phyloP scores from a whole-genome alignment of 306 rosid genomes.

The Dicorynia guianensis region DNA sequence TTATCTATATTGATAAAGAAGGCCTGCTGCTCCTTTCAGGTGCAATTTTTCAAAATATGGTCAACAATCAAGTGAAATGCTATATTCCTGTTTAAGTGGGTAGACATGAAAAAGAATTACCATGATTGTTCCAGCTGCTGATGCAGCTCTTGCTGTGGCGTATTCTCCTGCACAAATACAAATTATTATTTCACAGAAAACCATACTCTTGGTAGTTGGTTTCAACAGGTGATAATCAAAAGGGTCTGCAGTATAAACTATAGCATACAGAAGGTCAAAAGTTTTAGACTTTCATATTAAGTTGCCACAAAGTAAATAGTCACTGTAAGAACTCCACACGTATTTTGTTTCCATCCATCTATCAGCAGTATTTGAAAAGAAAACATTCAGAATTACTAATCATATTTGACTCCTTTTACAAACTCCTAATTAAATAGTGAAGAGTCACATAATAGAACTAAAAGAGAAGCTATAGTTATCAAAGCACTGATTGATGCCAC shows the following conservation, averaged over 20 bases:
- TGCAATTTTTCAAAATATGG: background rate
- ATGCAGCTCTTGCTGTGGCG: slow-evolving; percentile 92
- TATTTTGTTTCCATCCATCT: slow-evolving; percentile 14
- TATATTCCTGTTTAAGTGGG: background rate
- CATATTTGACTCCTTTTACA: background rate
- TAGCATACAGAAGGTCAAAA: background rate
- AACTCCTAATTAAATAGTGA: slow-evolving; percentile 3
- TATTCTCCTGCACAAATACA: slow-evolving; percentile 67
- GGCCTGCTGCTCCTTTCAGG: background rate
- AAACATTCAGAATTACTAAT: slow-evolving; percentile 7
- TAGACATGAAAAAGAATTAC: slow-evolving; percentile 49
- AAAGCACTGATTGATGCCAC: background rate
- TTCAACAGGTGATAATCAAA: background rate
- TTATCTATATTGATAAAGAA: slow-evolving; percentile 2
- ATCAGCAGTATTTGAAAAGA: slow-evolving; percentile 16
- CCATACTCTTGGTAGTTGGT: background rate
- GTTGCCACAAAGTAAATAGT: background rate
- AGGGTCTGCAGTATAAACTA: background rate
- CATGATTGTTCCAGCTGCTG: slow-evolving; percentile 88
- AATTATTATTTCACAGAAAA: slow-evolving; percentile 34
- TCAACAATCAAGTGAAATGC: slow-evolving; percentile 13
- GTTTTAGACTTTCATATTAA: slow-evolving; percentile 2
- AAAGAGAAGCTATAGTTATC: background rate
- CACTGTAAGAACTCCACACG: background rate
- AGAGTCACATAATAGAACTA: background rate